A percentile compares a stretch with the other conserved stretches of the same genome.
Evolutionary conservation across 768 basidiomycete species (phyloP).

Genomic region (Inosperma sp.): DNA sequence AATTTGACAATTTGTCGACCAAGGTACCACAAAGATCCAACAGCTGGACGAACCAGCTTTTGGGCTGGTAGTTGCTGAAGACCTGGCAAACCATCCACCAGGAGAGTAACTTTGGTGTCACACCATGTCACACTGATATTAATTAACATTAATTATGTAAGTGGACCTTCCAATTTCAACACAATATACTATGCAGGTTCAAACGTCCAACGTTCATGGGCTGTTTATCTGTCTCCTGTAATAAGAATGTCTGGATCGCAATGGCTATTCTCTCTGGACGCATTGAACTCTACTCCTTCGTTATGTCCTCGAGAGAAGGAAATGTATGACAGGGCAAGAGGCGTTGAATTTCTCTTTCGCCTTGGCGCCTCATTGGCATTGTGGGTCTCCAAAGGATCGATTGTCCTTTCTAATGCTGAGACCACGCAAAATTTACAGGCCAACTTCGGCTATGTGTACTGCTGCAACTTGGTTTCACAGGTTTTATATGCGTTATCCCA

Average conservation of each 20-base stretch:
- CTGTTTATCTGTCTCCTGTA: slow-evolving; percentile 19
- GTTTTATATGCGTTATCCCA: slow-evolving; percentile 83
- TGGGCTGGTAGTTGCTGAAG: too few species aligned
- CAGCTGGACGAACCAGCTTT: too few species aligned
- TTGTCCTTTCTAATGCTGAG: slow-evolving; percentile 12
- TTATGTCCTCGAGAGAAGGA: slow-evolving; percentile 58
- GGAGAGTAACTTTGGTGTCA: too few species aligned
- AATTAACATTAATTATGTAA: too few species aligned
- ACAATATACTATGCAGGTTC: too few species aligned
- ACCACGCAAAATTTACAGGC: slow-evolving; percentile 38
- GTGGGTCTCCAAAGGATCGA: slow-evolving; percentile 44
- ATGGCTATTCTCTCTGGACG: slow-evolving; percentile 67
- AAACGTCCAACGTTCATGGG: too few species aligned
- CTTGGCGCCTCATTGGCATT: slow-evolving; percentile 71
- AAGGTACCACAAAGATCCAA: too few species aligned
- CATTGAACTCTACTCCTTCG: slow-evolving; percentile 58
- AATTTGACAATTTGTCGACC: too few species aligned
- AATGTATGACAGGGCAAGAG: slow-evolving; percentile 73
- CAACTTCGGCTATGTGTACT: slow-evolving; percentile 77
- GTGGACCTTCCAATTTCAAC: too few species aligned
- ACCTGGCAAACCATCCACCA: too few species aligned
- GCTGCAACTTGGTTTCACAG: slow-evolving; percentile 90
- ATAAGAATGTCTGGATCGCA: slow-evolving; percentile 32
- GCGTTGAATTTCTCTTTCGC: slow-evolving; percentile 82
- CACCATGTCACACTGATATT: too few species aligned